A percentile compares a stretch with the other conserved stretches of the same genome.
These are phyloP conservation scores for Canna indica DNA, from an alignment of 176 grass and related monocot species.

Conservation along the genomic window DNA sequence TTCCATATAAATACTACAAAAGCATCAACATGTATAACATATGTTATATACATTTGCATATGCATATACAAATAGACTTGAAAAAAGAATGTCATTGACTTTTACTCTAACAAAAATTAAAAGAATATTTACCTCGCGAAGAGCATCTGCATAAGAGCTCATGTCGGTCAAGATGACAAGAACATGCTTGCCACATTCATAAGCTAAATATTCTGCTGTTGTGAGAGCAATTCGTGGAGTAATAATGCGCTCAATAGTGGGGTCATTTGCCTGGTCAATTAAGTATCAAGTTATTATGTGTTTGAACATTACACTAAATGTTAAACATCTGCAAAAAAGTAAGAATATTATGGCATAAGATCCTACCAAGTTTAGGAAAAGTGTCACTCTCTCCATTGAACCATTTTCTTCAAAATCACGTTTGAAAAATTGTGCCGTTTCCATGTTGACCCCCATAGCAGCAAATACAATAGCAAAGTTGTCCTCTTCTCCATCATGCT, in stretches of 20 bases:
- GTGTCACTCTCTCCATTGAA: conserved; percentile 87
- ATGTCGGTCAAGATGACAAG: conserved; percentile 93
- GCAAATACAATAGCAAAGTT: conserved; percentile 96
- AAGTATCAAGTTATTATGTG: not conserved
- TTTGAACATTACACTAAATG: conserved; percentile 11
- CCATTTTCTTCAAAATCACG: conserved; percentile 96
- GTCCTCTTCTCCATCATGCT: conserved; percentile 73
- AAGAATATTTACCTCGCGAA: conserved; percentile 53
- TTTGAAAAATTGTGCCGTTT: conserved; percentile 94
- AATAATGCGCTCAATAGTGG: conserved; percentile 90
- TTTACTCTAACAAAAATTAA: not conserved
- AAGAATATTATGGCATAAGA: not conserved
- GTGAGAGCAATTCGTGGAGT: conserved; percentile 89
- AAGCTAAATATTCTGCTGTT: conserved; percentile 87
- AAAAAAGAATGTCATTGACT: not conserved
- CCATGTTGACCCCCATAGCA: conserved; percentile 98
- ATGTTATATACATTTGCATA: not conserved
- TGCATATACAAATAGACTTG: not conserved
- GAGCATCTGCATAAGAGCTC: conserved; percentile 94
- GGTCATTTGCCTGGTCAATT: conserved; percentile 68
- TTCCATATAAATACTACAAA: not conserved
- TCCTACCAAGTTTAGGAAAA: conserved; percentile 87
- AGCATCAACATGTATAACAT: not conserved
- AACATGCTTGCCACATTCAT: conserved; percentile 88
- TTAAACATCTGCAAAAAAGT: conserved; percentile 17